These are phyloP conservation scores for Microthlaspi erraticum DNA, from an alignment of 345 rosid genomes.

Conservation along the genomic window DNA sequence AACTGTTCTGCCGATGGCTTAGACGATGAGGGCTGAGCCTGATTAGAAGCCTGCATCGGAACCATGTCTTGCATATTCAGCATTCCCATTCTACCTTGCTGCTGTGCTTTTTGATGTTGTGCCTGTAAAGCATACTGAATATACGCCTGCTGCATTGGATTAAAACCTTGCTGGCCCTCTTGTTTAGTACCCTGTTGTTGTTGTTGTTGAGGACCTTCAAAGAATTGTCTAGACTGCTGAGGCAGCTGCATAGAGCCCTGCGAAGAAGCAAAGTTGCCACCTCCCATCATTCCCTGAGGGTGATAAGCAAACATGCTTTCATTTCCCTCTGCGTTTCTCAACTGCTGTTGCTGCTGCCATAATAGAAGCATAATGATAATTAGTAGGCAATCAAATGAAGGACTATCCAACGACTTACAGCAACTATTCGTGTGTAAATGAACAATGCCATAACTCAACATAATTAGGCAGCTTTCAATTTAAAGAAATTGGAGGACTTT, in stretches of 20 bases:
- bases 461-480: constrained; percentile 12
- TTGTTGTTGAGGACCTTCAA: constrained; percentile 78
- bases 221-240: constrained; percentile 82
- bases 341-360: constrained; percentile 66
- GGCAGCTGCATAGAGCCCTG: constrained; percentile 77
- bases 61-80: constrained; percentile 80
- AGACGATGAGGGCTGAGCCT: constrained; percentile 81
- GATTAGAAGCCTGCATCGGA: constrained; percentile 76
- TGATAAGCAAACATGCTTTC: constrained; percentile 81
- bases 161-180: constrained; percentile 75
- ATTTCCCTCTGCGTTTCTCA: constrained; percentile 74
- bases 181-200: constrained; percentile 56
- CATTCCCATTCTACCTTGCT: constrained; percentile 81
- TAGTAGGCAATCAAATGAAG: neutral
- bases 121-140: constrained; percentile 76
- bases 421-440: constrained; percentile 2
- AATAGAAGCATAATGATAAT: neutral
- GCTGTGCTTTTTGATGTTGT: constrained; percentile 78
- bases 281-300: constrained; percentile 76
- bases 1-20: constrained; percentile 71
- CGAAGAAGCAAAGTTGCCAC: constrained; percentile 63
- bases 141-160: constrained; percentile 87
- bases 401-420: neutral
- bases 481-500: constrained; percentile 12
- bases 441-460: constrained; percentile 21